Evolutionary conservation across 176 grass and related monocot species (phyloP), one percentile per base, ranked within the genome.

Genomic region (Aechmea fasciata): DNA sequence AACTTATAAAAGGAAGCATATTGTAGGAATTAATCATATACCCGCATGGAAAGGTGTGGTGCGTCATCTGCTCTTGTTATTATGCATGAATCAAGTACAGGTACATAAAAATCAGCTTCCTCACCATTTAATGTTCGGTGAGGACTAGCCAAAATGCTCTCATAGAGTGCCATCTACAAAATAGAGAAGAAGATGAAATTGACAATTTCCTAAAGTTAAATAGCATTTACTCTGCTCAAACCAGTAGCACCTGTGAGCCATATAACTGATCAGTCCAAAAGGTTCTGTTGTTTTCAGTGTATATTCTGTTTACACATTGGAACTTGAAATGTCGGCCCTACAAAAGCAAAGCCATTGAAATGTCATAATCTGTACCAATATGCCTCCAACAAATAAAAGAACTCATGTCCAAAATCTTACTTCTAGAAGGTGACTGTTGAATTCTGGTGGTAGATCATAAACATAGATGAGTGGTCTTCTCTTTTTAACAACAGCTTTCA

Each of bases 61-160:
- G 93, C 79, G 85, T 97, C 89, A 72, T 87, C 79, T 29, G 93
- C 91, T 76, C 93, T 85, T 71, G 89, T 83, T 76, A 97, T 92
- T 69, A 97, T 57, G 82, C 89, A 97, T 47, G 89, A 92, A 78
- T 97, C 93, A 79, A 97, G 73, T 71, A 90, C 89, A 11, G 93
- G 89, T 47, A 97, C 89, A 74, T 97, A 97, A 52, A 97, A 97
- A 90, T 97, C 89, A 81, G 93, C 89, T 82, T 97, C 89, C 14
- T 92, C 93, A 64, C 68, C 93, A 79, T 97, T 97, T 69, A 97
- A 79, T 49, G 93, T 92, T 67, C 93, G 78, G 62, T 97, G 71
- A 83, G 89, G 86, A 72, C 93, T 97, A 72, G 93, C 84, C 69
- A 92, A 83, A 75, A 97, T 83, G 89, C 93, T 92, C 79, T 97